These are phyloP conservation scores for Hanseniaspora nectarophila DNA, from an alignment of 805 yeast genomes.

Conservation along the genomic window DNA sequence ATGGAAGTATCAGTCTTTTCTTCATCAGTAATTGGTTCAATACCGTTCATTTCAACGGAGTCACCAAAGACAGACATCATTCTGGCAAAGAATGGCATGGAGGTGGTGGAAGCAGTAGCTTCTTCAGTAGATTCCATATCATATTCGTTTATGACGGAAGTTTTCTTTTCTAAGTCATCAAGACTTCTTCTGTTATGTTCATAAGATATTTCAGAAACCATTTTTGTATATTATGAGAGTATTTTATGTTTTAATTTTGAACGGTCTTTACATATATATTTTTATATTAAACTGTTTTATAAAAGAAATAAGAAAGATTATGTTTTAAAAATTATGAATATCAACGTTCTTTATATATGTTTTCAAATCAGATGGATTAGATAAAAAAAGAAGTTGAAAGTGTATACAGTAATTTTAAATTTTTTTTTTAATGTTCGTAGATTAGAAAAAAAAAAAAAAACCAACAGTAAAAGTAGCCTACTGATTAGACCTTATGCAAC, in stretches of 20 bases:
- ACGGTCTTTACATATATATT: background rate
- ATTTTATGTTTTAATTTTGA: background rate
- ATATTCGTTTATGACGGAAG: conserved; percentile 5
- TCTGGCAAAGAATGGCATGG: conserved; percentile 20
- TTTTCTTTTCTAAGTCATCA: conserved; percentile 8
- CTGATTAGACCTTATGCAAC: no score
- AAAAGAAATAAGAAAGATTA: no score
- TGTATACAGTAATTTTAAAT: no score
- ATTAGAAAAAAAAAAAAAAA: no score
- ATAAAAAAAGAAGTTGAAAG: background rate
- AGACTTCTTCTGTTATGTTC: conserved; percentile 5
- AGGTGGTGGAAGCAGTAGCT: conserved; percentile 3
- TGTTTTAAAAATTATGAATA: no score
- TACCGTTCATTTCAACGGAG: conserved; percentile 58
- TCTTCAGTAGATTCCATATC: conserved; percentile 5
- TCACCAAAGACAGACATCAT: conserved; percentile 18
- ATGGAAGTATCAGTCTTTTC: conserved; percentile 59
- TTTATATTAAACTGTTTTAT: background rate
- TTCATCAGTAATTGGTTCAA: conserved; percentile 67
- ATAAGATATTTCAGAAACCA: conserved; percentile 10
- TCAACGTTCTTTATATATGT: no score
- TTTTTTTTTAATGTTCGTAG: no score
- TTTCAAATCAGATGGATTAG: no score
- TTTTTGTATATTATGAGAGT: background rate
- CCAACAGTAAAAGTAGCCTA: background rate